Base-by-base conservation (phyloP, 257 asterid genomes). In the Petunia secreta region DNA sequence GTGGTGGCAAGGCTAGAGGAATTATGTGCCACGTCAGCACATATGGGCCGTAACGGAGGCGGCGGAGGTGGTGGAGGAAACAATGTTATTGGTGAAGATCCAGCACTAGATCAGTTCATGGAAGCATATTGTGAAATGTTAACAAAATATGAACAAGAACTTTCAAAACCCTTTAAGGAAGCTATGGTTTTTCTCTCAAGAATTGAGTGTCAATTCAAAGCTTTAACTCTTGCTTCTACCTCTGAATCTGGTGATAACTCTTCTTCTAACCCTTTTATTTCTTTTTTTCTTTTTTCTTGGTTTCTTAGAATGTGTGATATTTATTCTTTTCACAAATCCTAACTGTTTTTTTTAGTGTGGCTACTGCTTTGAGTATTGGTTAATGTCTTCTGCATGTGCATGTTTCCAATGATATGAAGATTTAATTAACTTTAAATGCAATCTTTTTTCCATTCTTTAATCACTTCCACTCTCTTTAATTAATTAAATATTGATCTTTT, bases 51-150 rank as follows among this genome's bases (percentile, higher is more conserved):
- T 10, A 84, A 40, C 77, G 85, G 85, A 79, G 79, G 83, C 0
- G 81, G 90, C 0, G 81, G 91, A 25, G 25, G 25, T 25, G 25
- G 25, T 25, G 25, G 25, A 25, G 25, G 25, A 25, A 25, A 25
- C 25, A 25, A 25, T 67, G 38, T 84, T 73, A 79, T 95, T 0
- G 97, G 98, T 0, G 95, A 91, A 79, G 99, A 95, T 88, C 97
- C 99, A 63, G 96, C 89, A 64, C 87, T 95, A 8, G 99, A 95
- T 79, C 99, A 93, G 79, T 95, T 95, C 85, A 95, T 95, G 99
- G 99, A 95, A 80, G 98, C 98, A 0, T 95, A 95, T 80, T 95
- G 99, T 82, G 99, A 95, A 82, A 95, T 95, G 98, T 91, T 95
- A 83, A 87, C 63, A 0, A 95, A 95, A 63, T 95, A 93, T 78